Conservation (phyloP, 1,284 basidiomycete genomes). For the Mycosarcoma mackinlayi region DNA sequence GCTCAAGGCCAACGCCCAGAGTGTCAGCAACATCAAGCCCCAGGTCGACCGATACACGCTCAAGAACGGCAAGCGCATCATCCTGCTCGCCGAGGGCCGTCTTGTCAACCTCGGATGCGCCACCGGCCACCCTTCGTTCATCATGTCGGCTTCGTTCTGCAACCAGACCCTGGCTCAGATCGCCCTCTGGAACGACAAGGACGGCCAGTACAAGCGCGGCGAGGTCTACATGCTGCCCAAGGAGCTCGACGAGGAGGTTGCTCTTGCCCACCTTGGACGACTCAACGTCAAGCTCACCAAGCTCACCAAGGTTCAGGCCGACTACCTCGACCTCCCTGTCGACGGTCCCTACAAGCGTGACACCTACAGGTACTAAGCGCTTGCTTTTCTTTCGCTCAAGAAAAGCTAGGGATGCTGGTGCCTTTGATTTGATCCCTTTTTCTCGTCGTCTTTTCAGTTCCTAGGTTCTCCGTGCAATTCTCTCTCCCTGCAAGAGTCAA, state of each 20-base stretch:
- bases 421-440: conserved; percentile 14
- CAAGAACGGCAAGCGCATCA: conserved; percentile 77
- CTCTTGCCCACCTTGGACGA: conserved; percentile 89
- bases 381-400: background rate
- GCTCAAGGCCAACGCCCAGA: conserved; percentile 92
- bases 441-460: conserved; percentile 19
- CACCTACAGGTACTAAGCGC: conserved; percentile 68
- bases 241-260: conserved; percentile 98
- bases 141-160: conserved; percentile 99
- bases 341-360: conserved; percentile 84
- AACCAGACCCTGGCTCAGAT: conserved; percentile 99
- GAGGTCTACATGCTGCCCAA: conserved; percentile 79
- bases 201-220: conserved; percentile 79
- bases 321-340: conserved; percentile 90
- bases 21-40: conserved; percentile 93
- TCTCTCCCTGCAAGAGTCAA: conserved; percentile 48
- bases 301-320: conserved; percentile 81
- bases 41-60: conserved; percentile 99
- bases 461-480: conserved; percentile 35
- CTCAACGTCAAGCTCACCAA: conserved; percentile 93
- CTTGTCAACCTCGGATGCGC: conserved; percentile 96
- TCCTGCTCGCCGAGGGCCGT: conserved; percentile 97
- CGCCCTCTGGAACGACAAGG: conserved; percentile 88
- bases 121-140: conserved; percentile 75
- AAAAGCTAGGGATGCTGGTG: conserved; percentile 27